Evolutionary conservation across 169 alveolate genomes (phyloP), one percentile per base, ranked within the genome.

Genomic region (Babesia gibsoni): DNA sequence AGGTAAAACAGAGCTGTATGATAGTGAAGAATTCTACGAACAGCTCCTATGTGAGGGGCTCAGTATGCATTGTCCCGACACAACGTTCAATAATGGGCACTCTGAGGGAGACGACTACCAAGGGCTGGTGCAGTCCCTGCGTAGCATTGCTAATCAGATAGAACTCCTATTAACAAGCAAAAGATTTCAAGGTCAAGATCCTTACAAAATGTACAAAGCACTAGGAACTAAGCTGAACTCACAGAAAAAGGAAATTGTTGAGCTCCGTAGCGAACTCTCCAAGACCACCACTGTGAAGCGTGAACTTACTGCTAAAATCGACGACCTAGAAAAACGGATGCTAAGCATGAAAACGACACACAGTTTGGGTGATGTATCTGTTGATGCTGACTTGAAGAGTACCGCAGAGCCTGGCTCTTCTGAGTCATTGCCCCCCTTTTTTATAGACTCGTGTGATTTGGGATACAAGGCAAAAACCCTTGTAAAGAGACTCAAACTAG

Each of bases 401-500:
- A n/a, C 25, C 22, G 25, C 48, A 7, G 59, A 61, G 1, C 25
- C 22, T 29, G 35, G 22, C 42, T 52, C 43, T 35, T 20, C 52
- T 32, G 72, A 43, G 27, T 56, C 82, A 29, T 3, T 69, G 50
- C 82, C 82, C 9, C 42, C 82, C 12, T 12, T 39, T 10, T 43
- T 33, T 4, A 12, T 56, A 7, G 82, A 58, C 14, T 25, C 27
- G 36, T 16, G 3, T 27, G 72, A 69, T 4, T 39, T 69, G 2
- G 72, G 42, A 36, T 18, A 8, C 14, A 35, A 57, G 35, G 33
- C 14, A 3, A 57, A 57, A 10, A 4, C 66, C 3, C 39, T 25
- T 22, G 48, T 50, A 16, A 49, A 36, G n/a, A 50, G 27, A 12
- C 52, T 73, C 30, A 65, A 46, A 30, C 33, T n/a, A 6, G 33